Base-by-base conservation (phyloP, 352 stramenopile species). In the Phytophthora sojae region DNA sequence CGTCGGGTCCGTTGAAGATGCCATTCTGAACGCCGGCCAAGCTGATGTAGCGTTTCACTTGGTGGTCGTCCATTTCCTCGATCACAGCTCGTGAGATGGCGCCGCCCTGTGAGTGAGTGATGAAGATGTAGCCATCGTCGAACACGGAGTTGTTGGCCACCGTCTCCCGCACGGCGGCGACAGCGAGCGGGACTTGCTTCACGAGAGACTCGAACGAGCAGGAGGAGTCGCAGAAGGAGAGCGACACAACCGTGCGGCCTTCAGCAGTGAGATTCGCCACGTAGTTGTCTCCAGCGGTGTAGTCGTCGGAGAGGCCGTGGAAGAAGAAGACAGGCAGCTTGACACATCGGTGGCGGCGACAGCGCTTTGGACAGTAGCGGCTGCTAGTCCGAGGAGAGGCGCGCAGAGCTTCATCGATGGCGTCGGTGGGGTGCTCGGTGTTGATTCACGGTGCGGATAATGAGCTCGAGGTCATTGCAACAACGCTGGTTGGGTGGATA, bases 51-150 rank as follows among this genome's bases (percentile, higher is more conserved):
- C 60, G 69, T 32, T 82, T 64, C 14, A 75, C 69, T 3, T 79
- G 67, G 74, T 88, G 77, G 35, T 83, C 77, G 54, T 88, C 76
- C 79, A 83, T 83, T 26, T 83, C 63, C 59, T 90, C 73, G 17
- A 86, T 65, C 19, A 88, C 80, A 0, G 58, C 67, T 5, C 80
- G 75, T 8, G 78, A 75, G 17, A 88, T 69, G 3, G 67, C 21
- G 0, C 62, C 78, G 19, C 77, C 77, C 17, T 86, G 77, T 1
- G 80, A 88, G 55, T 86, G 67, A 0, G 25, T 44, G 9, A 71
- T 23, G 23, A 71, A 61, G 25, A 70, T 70, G 32, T 56, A 65
- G 35, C 63, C 63, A 19, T 74, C 35, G 21, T 76, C 78, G 19
- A 57, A 60, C 2, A 32, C 17, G 2, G 61, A 52, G 51, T 77